phyloP scores from a whole-genome alignment of 2,329 filamentous ascomycete species.

The Kalaharituber pfeilii region DNA sequence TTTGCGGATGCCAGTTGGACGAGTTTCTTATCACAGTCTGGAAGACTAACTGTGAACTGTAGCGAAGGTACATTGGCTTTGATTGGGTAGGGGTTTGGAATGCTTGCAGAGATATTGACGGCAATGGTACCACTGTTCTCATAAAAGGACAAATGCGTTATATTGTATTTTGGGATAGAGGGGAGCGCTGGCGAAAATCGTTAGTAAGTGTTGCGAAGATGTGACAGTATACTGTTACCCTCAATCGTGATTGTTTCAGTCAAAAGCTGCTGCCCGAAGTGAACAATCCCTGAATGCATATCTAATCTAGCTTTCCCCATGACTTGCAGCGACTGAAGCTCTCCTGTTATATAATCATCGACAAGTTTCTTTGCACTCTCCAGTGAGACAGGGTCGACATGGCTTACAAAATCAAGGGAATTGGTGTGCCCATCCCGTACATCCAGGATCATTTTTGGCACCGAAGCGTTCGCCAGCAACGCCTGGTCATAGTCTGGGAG shows the following conservation, averaged over 20 bases:
- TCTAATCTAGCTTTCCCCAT: conserved; percentile 55
- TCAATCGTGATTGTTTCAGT: conserved; percentile 61
- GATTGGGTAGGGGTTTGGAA: conserved; percentile 63
- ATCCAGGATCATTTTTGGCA: conserved; percentile 60
- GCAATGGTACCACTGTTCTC: conserved; percentile 58
- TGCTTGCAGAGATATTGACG: conserved; percentile 56
- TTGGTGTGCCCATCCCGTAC: conserved; percentile 65
- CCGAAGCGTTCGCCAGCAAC: conserved; percentile 54
- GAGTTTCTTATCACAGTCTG: conserved; percentile 58
- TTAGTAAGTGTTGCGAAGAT: neutral
- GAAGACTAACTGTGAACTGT: conserved; percentile 67
- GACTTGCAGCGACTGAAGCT: conserved; percentile 51
- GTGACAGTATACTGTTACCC: conserved; percentile 43
- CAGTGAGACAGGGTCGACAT: conserved; percentile 57
- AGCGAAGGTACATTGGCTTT: conserved; percentile 60
- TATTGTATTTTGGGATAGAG: conserved; percentile 60
- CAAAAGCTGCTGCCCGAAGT: conserved; percentile 59
- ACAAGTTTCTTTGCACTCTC: conserved; percentile 63
- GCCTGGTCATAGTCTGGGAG: conserved; percentile 68
- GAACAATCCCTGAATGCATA: conserved; percentile 62
- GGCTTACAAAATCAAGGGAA: conserved; percentile 58
- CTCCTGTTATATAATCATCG: conserved; percentile 75
- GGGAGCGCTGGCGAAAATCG: conserved; percentile 47
- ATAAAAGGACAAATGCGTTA: conserved; percentile 61
- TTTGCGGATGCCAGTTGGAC: conserved; percentile 64